Percentiles rank a stretch among this genome's conserved stretches.
Conservation (phyloP, 176 grass and related monocot species). For the Oryza australiensis region DNA sequence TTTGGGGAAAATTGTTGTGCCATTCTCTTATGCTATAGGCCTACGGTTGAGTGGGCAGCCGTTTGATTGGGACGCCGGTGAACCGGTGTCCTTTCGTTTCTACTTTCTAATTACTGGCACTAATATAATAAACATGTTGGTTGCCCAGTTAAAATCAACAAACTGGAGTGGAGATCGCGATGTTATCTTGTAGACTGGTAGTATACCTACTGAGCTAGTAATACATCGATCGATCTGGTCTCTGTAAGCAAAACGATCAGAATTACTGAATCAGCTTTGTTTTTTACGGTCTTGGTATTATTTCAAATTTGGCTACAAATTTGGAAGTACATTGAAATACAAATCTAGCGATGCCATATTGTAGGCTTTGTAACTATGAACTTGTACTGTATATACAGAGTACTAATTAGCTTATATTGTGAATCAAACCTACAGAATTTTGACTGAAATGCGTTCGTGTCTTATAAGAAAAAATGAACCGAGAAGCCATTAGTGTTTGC, state of each 20-base stretch:
- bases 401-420: not conserved
- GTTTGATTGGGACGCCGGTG: not conserved
- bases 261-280: not conserved
- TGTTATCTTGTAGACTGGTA: not conserved
- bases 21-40: constrained; percentile 18
- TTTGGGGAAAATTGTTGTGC: not conserved
- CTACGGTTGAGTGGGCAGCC: constrained; percentile 39
- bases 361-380: too few species aligned
- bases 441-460: not conserved
- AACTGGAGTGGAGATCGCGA: not conserved
- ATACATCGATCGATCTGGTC: not conserved
- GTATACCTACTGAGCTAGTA: too few species aligned
- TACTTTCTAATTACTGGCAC: not conserved
- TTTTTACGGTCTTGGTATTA: not conserved
- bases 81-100: not conserved
- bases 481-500: not conserved
- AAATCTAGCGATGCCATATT: not conserved
- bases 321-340: not conserved
- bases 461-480: not conserved
- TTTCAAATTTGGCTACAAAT: not conserved
- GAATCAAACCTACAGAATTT: not conserved
- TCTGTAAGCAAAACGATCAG: not conserved
- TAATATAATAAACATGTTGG: constrained; percentile 38
- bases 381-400: too few species aligned
- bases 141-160: constrained; percentile 39